Conservation (phyloP, 1,284 basidiomycete genomes). For the Peniophora sp. region DNA sequence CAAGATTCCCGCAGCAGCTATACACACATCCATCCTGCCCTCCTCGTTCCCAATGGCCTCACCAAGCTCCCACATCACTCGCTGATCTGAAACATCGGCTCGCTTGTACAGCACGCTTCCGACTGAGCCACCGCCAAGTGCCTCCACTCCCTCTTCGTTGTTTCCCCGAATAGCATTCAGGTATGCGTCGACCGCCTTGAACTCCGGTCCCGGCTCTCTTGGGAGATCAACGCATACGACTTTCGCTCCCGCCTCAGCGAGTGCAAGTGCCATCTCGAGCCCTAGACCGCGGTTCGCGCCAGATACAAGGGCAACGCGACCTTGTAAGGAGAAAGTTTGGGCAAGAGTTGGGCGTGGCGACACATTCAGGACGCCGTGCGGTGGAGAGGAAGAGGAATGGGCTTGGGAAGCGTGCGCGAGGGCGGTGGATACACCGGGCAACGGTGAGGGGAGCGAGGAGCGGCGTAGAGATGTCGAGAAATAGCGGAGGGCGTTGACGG, state of each 20-base stretch:
- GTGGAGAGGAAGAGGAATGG: slow-evolving; percentile 10
- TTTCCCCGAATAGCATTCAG: slow-evolving; percentile 32
- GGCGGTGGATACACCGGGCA: slow-evolving; percentile 56
- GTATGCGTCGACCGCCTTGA: slow-evolving; percentile 47
- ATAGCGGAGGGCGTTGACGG: background rate
- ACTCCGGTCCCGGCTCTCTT: slow-evolving; percentile 56
- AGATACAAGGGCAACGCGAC: slow-evolving; percentile 70
- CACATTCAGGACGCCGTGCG: slow-evolving; percentile 12
- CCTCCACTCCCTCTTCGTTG: slow-evolving; percentile 25
- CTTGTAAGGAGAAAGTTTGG: slow-evolving; percentile 68
- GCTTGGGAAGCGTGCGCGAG: slow-evolving; percentile 27
- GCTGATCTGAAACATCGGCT: slow-evolving; percentile 59
- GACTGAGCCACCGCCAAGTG: slow-evolving; percentile 18
- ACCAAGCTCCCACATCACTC: slow-evolving; percentile 43
- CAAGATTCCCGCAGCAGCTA: slow-evolving; percentile 75
- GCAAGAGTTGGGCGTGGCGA: slow-evolving; percentile 43
- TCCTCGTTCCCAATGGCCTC: slow-evolving; percentile 57
- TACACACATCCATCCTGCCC: slow-evolving; percentile 62
- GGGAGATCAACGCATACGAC: slow-evolving; percentile 77
- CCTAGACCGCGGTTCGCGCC: slow-evolving; percentile 79
- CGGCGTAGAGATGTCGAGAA: too few relatives aligned
- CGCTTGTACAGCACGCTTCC: slow-evolving; percentile 55
- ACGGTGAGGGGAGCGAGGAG: slow-evolving; percentile 32
- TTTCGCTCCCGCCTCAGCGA: slow-evolving; percentile 71
- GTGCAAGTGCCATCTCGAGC: slow-evolving; percentile 72